phyloP scores from a whole-genome alignment of 23 red algal genomes.

The Gracilariopsis chorda region DNA sequence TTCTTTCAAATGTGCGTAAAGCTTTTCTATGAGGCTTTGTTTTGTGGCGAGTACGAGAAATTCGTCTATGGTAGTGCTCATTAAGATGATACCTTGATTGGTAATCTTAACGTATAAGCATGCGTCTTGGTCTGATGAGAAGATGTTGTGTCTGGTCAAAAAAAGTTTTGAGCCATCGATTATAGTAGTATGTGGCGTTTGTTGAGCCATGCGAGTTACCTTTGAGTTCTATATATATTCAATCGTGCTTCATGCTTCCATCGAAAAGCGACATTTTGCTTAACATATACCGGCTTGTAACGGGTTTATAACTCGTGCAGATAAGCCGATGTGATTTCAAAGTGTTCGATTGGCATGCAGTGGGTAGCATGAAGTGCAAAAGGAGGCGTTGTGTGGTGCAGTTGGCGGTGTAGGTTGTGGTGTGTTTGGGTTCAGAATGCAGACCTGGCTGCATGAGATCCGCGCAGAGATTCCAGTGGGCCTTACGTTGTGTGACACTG shows the following conservation, averaged over 20 bases:
- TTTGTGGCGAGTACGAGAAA: no score
- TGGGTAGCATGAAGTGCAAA: not conserved
- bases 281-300: not conserved
- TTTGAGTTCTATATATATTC: not conserved
- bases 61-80: no score
- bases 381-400: not conserved
- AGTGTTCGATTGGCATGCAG: not conserved
- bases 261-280: not conserved
- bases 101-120: no score
- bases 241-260: not conserved
- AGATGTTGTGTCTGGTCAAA: no score
- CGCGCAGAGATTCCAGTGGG: not conserved
- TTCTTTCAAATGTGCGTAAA: no score
- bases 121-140: no score
- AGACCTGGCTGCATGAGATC: not conserved
- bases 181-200: no score
- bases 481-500: not conserved
- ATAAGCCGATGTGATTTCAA: not conserved
- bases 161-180: no score
- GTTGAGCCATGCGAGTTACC: not conserved
- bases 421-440: not conserved
- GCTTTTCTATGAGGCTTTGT: no score
- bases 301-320: not conserved
- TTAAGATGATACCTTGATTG: no score
- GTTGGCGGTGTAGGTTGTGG: not conserved